phyloP scores from a whole-genome alignment of 371 early-diverging fungal genomes.

The Mucor indicus region DNA sequence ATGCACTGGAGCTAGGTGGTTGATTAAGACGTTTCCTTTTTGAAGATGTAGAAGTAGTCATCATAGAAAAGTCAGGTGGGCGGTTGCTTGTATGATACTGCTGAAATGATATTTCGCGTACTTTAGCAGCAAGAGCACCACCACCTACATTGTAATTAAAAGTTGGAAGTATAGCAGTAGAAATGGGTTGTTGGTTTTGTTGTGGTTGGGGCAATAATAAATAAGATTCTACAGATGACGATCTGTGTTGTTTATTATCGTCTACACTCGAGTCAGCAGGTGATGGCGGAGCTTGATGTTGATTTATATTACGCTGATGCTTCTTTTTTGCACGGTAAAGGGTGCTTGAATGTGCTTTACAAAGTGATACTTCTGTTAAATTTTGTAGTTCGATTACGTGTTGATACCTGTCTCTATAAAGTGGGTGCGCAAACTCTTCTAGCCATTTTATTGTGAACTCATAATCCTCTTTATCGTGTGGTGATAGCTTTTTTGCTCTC shows the following conservation, averaged over 20 bases:
- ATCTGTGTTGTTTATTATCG: constrained; percentile 4
- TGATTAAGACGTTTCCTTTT: constrained; percentile 30
- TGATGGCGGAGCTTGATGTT: constrained; percentile 40
- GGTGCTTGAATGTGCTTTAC: constrained; percentile 52
- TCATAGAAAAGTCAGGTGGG: constrained; percentile 26
- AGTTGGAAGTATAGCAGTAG: neutral
- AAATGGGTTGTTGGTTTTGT: neutral
- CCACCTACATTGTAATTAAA: constrained; percentile 7
- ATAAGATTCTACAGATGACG: neutral
- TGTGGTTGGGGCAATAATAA: constrained; percentile 3
- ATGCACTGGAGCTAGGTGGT: constrained; percentile 7
- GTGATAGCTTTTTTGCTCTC: constrained; percentile 43
- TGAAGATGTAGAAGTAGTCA: constrained; percentile 31
- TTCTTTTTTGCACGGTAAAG: constrained; percentile 51
- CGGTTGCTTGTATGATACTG: neutral
- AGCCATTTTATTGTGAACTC: constrained; percentile 47
- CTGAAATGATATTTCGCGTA: constrained; percentile 28
- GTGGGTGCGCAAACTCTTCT: constrained; percentile 36
- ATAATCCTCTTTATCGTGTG: constrained; percentile 43
- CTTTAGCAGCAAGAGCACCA: constrained; percentile 37
- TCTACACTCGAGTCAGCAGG: constrained; percentile 34
- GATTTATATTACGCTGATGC: constrained; percentile 27
- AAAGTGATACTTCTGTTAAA: constrained; percentile 44
- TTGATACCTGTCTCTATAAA: constrained; percentile 33
- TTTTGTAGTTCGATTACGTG: constrained; percentile 30